Percentiles rank a stretch among this genome's conserved stretches.
These are phyloP conservation scores for Arxiozyma slooffiae DNA, from an alignment of 1,139 yeast genomes.

Conservation along the genomic window DNA sequence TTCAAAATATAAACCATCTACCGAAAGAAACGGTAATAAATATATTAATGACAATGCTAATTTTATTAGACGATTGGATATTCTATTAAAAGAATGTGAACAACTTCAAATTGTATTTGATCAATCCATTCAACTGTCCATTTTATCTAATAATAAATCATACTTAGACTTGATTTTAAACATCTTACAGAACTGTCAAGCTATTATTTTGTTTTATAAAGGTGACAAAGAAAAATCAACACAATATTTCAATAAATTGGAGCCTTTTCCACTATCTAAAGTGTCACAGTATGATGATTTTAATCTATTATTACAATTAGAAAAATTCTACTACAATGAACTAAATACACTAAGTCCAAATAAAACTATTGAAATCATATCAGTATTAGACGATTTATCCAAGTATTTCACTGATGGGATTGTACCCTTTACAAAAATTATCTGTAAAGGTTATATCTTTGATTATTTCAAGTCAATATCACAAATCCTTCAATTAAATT, in stretches of 20 bases:
- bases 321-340: slow-evolving; percentile 20
- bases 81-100: slow-evolving; percentile 17
- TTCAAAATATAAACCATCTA: background rate
- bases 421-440: slow-evolving; percentile 9
- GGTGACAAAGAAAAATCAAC: slow-evolving; percentile 11
- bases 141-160: slow-evolving; percentile 3
- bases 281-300: slow-evolving; percentile 8
- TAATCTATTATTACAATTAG: slow-evolving; percentile 17
- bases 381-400: slow-evolving; percentile 2
- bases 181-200: slow-evolving; percentile 17
- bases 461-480: slow-evolving; percentile 12
- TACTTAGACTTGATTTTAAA: slow-evolving; percentile 11
- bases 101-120: slow-evolving; percentile 10
- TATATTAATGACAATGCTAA: slow-evolving; percentile 9
- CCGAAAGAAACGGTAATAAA: background rate
- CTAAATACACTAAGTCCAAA: background rate
- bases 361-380: background rate
- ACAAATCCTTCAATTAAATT: slow-evolving; percentile 1
- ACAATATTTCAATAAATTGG: slow-evolving; percentile 7
- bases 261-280: background rate
- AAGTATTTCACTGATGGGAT: slow-evolving; percentile 1
- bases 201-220: slow-evolving; percentile 10
- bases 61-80: background rate
- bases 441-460: slow-evolving; percentile 12
- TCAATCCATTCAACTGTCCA: slow-evolving; percentile 8